Evolutionary conservation across 192 early-diverging fungal genomes (phyloP).

Genomic region (Coemansia sp.): DNA sequence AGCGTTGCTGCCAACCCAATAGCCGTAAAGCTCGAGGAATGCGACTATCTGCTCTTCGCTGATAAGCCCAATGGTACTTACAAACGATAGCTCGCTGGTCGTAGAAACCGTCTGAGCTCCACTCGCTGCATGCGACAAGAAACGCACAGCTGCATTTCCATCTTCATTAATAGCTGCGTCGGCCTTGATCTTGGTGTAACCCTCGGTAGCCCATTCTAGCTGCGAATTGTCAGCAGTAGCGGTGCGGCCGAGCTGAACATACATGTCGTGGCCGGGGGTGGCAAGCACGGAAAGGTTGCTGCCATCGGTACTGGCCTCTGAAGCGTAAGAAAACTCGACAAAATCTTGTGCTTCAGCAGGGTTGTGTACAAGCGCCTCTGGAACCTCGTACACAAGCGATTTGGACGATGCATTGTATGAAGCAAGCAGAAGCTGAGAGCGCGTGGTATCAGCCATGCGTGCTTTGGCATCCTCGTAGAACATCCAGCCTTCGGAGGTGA

Average conservation of each 20-base stretch:
- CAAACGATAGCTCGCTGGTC: neutral
- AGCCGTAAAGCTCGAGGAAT: constrained; percentile 12
- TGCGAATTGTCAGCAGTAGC: neutral
- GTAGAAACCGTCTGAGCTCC: constrained; percentile 8
- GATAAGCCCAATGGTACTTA: neutral
- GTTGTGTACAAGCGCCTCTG: constrained; percentile 23
- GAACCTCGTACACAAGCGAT: constrained; percentile 20
- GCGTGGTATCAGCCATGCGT: constrained; percentile 13
- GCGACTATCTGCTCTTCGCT: neutral
- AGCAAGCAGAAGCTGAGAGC: constrained; percentile 20
- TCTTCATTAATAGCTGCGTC: constrained; percentile 8
- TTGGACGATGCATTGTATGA: constrained; percentile 23
- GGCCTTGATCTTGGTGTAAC: constrained; percentile 24
- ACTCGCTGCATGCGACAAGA: constrained; percentile 15
- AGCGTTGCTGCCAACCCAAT: neutral
- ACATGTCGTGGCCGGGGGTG: constrained; percentile 34
- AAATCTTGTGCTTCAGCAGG: constrained; percentile 20
- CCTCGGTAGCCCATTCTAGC: constrained; percentile 6
- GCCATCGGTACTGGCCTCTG: constrained; percentile 10
- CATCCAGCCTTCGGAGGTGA: constrained; percentile 35
- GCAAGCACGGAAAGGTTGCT: constrained; percentile 18
- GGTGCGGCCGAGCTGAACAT: constrained; percentile 17
- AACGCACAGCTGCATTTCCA: constrained; percentile 15
- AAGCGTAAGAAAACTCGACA: constrained; percentile 24
- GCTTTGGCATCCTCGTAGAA: constrained; percentile 23